Evolutionary conservation across 164 flowering plant species (phyloP), one percentile per base, ranked within the genome.

Genomic region (Vitis rupestris): DNA sequence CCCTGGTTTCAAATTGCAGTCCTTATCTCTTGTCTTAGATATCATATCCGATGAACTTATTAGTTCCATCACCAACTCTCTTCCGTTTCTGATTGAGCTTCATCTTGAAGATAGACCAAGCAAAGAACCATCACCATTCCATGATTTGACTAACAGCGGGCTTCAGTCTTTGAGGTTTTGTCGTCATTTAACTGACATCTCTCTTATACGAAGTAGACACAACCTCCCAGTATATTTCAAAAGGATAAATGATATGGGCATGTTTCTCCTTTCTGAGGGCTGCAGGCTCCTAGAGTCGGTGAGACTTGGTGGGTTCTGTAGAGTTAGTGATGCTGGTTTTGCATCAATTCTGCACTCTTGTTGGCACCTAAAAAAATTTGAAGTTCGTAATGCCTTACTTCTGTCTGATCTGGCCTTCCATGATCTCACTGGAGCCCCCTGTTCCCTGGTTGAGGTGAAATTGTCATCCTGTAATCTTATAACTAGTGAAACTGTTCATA

Each of bases 241-340:
- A 63, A 76, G 76, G 69, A 50, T 81, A 44, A 83, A 75, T 55
- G 83, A 83, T 67, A 67, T 85, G 74, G 88, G 86, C 55, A 67
- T 85, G 23, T 74, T 85, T 50, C 80, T 83, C 8, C 78, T 85
- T 49, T 72, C 81, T 5, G 82, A 79, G 74, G 78, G 73, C 31
- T 85, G 84, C 63, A 68, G 53, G 62, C 73, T 68, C 23, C 71
- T 85, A 16, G 77, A 85, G 63, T 74, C 83, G 3, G 72, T 85
- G 59, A 74, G 66, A 65, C 77, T 85, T 8, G 69, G 81, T 59
- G 88, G 88, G 13, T 83, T 85, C 61, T 81, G 83, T 13, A 78
- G 44, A 76, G 86, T 81, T 54, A 85, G 80, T 63, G 88, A 85
- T 71, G 86, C 85, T 27, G 86, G 88, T 8, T 85, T 81, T 72